Percentiles rank a stretch among this genome's conserved stretches.
phyloP scores from a whole-genome alignment of 768 basidiomycete genomes.

The Multifurca ochricompacta region DNA sequence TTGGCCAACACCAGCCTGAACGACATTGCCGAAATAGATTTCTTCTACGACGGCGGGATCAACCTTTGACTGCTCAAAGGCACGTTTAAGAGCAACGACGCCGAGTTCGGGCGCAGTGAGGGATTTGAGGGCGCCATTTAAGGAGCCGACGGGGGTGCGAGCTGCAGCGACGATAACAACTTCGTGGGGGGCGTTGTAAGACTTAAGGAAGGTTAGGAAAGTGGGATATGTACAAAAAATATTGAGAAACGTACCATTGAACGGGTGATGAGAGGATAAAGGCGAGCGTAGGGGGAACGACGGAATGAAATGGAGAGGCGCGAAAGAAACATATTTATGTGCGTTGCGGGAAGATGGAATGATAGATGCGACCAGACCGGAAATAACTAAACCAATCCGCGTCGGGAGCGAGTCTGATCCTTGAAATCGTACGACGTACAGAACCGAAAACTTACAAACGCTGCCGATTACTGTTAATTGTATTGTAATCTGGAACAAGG shows the following conservation, averaged over 20 bases:
- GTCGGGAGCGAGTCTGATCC: conserved; percentile 6
- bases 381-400: conserved; percentile 21
- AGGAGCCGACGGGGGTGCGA: conserved; percentile 88
- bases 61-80: conserved; percentile 71
- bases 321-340: conserved; percentile 9
- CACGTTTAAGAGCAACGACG: conserved; percentile 80
- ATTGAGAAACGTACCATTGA: conserved; percentile 23
- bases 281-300: conserved; percentile 29
- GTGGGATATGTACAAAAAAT: not conserved
- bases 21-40: conserved; percentile 94
- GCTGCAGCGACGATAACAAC: conserved; percentile 90
- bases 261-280: conserved; percentile 24
- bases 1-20: conserved; percentile 96
- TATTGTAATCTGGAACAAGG: not conserved
- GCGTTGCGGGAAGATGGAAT: not conserved
- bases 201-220: conserved; percentile 22
- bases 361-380: conserved; percentile 21
- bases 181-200: conserved; percentile 50
- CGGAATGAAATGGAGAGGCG: conserved; percentile 36
- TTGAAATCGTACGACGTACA: conserved; percentile 17
- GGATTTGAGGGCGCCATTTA: conserved; percentile 83
- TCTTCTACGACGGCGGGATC: conserved; percentile 85
- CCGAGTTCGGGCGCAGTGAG: conserved; percentile 92
- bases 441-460: conserved; percentile 10
- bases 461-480: too few relatives aligned